These are phyloP conservation scores for Candida yuanshanica DNA, from an alignment of 805 yeast genomes.

Conservation along the genomic window DNA sequence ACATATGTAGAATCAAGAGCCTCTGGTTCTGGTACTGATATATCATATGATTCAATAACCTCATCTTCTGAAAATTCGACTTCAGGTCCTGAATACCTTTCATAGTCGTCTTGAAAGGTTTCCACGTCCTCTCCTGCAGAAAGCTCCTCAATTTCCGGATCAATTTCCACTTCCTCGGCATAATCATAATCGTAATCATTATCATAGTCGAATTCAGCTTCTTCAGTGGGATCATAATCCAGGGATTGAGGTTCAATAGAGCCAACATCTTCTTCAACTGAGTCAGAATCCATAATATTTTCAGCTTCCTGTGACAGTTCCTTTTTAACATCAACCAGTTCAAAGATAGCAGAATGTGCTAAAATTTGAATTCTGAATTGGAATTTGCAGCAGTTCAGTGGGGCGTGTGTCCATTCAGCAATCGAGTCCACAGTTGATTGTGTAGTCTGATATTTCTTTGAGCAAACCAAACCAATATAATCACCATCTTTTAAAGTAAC, in stretches of 20 bases:
- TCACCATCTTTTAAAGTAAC: constrained; percentile 2
- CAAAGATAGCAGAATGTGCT: background rate
- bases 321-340: background rate
- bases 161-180: background rate
- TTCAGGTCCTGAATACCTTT: background rate
- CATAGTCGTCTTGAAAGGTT: background rate
- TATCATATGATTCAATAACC: no score
- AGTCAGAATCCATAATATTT: background rate
- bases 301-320: background rate
- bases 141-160: background rate
- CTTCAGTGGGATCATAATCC: background rate
- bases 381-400: constrained; percentile 4
- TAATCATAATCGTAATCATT: background rate
- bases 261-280: background rate
- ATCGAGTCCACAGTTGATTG: background rate
- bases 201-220: background rate
- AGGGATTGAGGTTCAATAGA: background rate
- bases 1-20: background rate
- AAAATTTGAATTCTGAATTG: constrained; percentile 1
- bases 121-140: background rate
- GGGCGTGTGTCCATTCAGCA: background rate
- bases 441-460: background rate
- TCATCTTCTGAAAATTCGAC: background rate
- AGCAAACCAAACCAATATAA: constrained; percentile 5
- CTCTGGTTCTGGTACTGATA: no score